phyloP scores from a whole-genome alignment of 1,139 yeast genomes.

The Pichia sp. region DNA sequence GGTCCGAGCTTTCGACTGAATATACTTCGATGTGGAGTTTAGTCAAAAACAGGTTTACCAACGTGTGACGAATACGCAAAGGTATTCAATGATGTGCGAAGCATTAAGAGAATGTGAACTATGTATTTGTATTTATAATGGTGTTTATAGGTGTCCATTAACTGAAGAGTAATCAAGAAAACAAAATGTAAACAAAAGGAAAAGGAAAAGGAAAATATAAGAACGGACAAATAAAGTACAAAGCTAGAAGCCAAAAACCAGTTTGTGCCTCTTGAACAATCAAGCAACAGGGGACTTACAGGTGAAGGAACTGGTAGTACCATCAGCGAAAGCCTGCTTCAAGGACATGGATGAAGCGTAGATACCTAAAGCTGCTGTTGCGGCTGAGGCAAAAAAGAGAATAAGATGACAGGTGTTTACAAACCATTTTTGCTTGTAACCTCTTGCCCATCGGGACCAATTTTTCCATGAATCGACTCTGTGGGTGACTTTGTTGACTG shows the following conservation, averaged over 20 bases:
- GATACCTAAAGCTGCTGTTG: slow-evolving; percentile 37
- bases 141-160: not conserved
- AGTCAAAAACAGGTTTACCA: not conserved
- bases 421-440: slow-evolving; percentile 18
- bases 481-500: slow-evolving; percentile 30
- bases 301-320: slow-evolving; percentile 21
- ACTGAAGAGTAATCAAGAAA: not conserved
- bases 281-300: slow-evolving; percentile 15
- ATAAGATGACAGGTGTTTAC: slow-evolving; percentile 29
- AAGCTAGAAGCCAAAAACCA: not conserved
- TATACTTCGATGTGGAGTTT: not conserved
- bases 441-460: slow-evolving; percentile 33
- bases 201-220: not conserved
- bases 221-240: no score
- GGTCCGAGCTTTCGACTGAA: not conserved
- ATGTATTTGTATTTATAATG: not conserved
- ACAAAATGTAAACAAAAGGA: not conserved
- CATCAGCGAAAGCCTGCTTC: slow-evolving; percentile 17
- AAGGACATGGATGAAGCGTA: slow-evolving; percentile 31
- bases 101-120: not conserved
- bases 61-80: not conserved
- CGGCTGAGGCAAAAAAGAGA: slow-evolving; percentile 36
- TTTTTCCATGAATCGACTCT: slow-evolving; percentile 35
- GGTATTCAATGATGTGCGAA: no score
- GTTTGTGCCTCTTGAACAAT: not conserved